These are phyloP conservation scores for Polytolypa hystricis DNA, from an alignment of 2,329 filamentous ascomycete species.

Conservation along the genomic window DNA sequence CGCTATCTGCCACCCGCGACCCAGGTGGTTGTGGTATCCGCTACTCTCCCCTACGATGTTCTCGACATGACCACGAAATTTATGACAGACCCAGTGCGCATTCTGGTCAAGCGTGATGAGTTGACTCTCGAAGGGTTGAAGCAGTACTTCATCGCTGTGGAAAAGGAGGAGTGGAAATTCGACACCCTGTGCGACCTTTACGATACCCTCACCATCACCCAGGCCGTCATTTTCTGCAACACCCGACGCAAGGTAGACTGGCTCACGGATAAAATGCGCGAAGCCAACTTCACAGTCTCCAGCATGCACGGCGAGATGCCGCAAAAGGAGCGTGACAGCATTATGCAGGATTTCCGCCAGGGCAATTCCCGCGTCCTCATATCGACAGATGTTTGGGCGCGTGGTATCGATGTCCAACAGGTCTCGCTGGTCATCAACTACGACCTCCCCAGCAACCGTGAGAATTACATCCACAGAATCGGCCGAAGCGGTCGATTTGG, in stretches of 20 bases:
- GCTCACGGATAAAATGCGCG: slow-evolving; percentile 98
- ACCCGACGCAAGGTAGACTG: slow-evolving; percentile 98
- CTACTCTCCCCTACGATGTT: slow-evolving; percentile 93
- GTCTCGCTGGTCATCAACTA: slow-evolving; percentile 99
- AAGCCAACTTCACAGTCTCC: slow-evolving; percentile 96
- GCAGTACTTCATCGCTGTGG: slow-evolving; percentile 98
- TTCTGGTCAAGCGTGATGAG: slow-evolving; percentile 97
- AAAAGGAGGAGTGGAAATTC: slow-evolving; percentile 99
- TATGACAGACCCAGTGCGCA: slow-evolving; percentile 96
- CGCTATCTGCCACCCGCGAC: slow-evolving; percentile 92
- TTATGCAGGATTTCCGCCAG: slow-evolving; percentile 98
- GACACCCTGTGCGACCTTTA: slow-evolving; percentile 98
- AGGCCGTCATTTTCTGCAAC: slow-evolving; percentile 99
- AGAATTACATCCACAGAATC: slow-evolving; percentile 99
- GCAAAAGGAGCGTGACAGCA: slow-evolving; percentile 93
- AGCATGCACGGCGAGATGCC: slow-evolving; percentile 99
- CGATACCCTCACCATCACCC: slow-evolving; percentile 95
- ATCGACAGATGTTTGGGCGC: slow-evolving; percentile 94
- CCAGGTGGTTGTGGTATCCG: slow-evolving; percentile 95
- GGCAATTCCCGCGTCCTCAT: slow-evolving; percentile 94
- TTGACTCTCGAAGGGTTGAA: slow-evolving; percentile 94
- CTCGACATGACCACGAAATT: slow-evolving; percentile 99
- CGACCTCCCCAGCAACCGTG: slow-evolving; percentile 92
- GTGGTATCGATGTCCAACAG: slow-evolving; percentile 97
- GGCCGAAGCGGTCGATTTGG: slow-evolving; percentile 92